Evolutionary conservation across 2,329 filamentous ascomycete species (phyloP), one percentile per base, ranked within the genome.

Genomic region (Raffaelea arxii): DNA sequence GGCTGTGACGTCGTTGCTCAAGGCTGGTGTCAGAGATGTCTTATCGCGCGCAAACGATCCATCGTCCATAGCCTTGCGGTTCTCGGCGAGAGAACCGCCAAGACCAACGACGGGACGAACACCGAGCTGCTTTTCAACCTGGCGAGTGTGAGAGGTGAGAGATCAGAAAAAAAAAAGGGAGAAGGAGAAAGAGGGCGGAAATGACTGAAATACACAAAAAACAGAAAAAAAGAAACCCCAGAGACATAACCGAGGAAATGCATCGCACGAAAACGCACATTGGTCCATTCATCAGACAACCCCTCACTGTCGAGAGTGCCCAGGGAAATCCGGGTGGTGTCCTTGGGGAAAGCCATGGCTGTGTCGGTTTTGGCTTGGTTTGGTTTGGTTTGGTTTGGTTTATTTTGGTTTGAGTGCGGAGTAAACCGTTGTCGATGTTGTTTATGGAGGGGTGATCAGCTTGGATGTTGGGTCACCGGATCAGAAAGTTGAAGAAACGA

Each of bases 41-140:
- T 16, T 25, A 24, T 41, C 39, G 4, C 39, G 39, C 4, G 21
- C 23, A 7, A 24, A 22, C 25, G 22, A 41, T 22, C 22, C 39
- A 10, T 25, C 39, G 9, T 41, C 39, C 4, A 41, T 16, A 18
- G 22, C 22, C 21, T 25, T 25, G 6, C 39, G 6, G 6, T 41
- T 16, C 4, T 41, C 39, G 16, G 10, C 4, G 23, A 25, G 16
- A 16, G 39, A 25, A 14, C 21, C 38, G 14, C 10, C 19, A 12
- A 46, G 38, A 22, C 39, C 30, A 38, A 46, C 44, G 23, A 38
- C 38, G 11, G 44, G 44, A 4, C 44, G 38, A 22, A 46, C 38
- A 10, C 44, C 44, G 38, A 46, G 38, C 16, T 41, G 21, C 38
- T 41, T 36, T 24, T 46, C 44, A 12, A 46, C 25, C 38, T 46